phyloP scores from a whole-genome alignment of 805 yeast species.

The Spathaspora girioi region DNA sequence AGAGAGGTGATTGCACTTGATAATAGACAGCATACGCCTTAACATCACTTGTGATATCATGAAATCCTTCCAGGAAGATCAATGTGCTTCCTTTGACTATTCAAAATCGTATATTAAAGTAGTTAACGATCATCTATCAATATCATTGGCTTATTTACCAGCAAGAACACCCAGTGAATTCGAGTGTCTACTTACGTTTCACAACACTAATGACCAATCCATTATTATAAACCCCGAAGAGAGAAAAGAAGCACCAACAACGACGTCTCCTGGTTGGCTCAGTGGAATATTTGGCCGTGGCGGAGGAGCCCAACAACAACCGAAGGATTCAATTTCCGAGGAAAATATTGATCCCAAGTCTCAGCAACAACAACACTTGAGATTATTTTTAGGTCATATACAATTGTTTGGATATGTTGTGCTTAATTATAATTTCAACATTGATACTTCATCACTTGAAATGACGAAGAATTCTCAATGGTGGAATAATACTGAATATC shows the following conservation, averaged over 20 bases:
- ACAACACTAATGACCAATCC: conserved; percentile 15
- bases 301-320: not conserved
- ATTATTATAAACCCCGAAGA: conserved; percentile 7
- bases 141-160: conserved; percentile 16
- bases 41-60: not conserved
- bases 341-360: not conserved
- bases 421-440: conserved; percentile 31
- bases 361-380: conserved; percentile 1
- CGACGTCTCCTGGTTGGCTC: conserved; percentile 13
- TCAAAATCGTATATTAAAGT: conserved; percentile 13
- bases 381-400: conserved; percentile 31
- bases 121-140: conserved; percentile 17
- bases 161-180: not conserved
- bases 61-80: not conserved
- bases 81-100: not conserved
- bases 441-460: conserved; percentile 11
- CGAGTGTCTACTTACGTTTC: conserved; percentile 21
- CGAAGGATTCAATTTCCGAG: not conserved
- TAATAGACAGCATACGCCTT: not conserved
- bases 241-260: not conserved
- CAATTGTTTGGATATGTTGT: conserved; percentile 39
- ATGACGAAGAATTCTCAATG: conserved; percentile 14
- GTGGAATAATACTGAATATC: conserved; percentile 38
- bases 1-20: no score
- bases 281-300: conserved; percentile 10